A percentile compares a stretch with the other conserved stretches of the same genome.
Evolutionary conservation across 1,284 basidiomycete genomes (phyloP).

Genomic region (Veloporphyrellus conicus): DNA sequence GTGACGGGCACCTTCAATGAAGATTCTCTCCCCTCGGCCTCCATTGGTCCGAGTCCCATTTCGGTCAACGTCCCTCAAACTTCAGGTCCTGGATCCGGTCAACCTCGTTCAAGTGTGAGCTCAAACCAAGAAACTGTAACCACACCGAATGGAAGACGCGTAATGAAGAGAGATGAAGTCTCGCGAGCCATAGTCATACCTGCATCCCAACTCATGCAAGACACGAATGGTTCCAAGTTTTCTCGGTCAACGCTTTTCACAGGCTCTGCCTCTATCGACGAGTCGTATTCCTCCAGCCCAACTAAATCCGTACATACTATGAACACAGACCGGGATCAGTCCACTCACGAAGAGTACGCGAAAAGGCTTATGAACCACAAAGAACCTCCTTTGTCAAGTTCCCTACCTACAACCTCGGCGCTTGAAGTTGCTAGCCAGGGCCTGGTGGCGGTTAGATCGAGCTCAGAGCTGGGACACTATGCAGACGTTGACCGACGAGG

Average conservation of each 20-base stretch:
- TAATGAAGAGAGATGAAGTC: slow-evolving; percentile 57
- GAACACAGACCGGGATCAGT: slow-evolving; percentile 30
- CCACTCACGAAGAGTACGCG: slow-evolving; percentile 38
- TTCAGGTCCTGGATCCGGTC: slow-evolving; percentile 29
- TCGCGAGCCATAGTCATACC: slow-evolving; percentile 56
- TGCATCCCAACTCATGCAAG: slow-evolving; percentile 53
- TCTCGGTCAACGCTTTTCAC: slow-evolving; percentile 43
- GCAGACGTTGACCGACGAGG: slow-evolving; percentile 48
- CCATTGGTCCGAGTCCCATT: slow-evolving; percentile 28
- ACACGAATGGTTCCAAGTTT: slow-evolving; percentile 57
- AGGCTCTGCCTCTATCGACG: slow-evolving; percentile 27
- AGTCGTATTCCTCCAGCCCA: slow-evolving; percentile 51
- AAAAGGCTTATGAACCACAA: slow-evolving; percentile 43
- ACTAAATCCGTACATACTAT: slow-evolving; percentile 49
- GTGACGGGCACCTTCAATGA: slow-evolving; percentile 71
- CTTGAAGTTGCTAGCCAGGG: slow-evolving; percentile 40
- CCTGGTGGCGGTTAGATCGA: slow-evolving; percentile 48
- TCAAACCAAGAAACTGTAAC: slow-evolving; percentile 39
- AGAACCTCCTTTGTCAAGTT: slow-evolving; percentile 57
- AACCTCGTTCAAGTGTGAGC: slow-evolving; percentile 60
- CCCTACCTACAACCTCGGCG: slow-evolving; percentile 47
- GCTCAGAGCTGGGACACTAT: slow-evolving; percentile 77
- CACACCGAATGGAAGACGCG: slow-evolving; percentile 36
- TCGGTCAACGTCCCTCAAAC: slow-evolving; percentile 20
- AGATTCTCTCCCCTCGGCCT: slow-evolving; percentile 39